Evolutionary conservation across 1,284 basidiomycete species (phyloP).

Genomic region (Lentinula novae-zelandiae): DNA sequence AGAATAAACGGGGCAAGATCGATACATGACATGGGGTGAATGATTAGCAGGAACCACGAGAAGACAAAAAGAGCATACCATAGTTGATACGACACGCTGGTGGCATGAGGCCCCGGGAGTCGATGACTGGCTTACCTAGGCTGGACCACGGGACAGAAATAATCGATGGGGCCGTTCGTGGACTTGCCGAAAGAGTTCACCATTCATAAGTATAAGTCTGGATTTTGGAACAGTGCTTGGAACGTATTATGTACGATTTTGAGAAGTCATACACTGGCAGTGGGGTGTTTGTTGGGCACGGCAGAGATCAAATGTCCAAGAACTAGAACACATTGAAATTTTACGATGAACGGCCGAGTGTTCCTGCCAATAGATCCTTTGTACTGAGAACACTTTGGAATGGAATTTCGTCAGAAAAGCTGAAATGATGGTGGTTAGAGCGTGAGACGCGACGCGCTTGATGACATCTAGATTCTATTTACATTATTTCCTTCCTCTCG

Average conservation of each 20-base stretch:
- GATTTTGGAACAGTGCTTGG: no score
- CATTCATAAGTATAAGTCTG: no score
- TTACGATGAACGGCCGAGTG: no score
- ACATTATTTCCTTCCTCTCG: neutral
- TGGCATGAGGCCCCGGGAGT: neutral
- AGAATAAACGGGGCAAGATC: neutral
- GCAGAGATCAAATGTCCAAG: no score
- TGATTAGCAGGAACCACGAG: neutral
- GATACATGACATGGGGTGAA: neutral
- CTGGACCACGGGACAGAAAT: neutral
- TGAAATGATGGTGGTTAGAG: neutral
- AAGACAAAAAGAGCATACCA: neutral
- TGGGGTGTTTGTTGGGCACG: no score
- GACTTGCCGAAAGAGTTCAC: no score
- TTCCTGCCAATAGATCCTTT: no score
- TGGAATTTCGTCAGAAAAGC: no score
- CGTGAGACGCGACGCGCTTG: neutral
- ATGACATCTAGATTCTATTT: neutral
- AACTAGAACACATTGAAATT: no score
- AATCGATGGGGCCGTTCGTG: neutral
- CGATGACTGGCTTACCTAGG: neutral
- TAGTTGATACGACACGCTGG: neutral
- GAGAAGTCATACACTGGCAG: no score
- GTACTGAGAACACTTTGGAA: no score
- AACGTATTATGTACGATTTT: no score